Evolutionary conservation across 345 rosid species (phyloP).

Genomic region (Ricinus communis): DNA sequence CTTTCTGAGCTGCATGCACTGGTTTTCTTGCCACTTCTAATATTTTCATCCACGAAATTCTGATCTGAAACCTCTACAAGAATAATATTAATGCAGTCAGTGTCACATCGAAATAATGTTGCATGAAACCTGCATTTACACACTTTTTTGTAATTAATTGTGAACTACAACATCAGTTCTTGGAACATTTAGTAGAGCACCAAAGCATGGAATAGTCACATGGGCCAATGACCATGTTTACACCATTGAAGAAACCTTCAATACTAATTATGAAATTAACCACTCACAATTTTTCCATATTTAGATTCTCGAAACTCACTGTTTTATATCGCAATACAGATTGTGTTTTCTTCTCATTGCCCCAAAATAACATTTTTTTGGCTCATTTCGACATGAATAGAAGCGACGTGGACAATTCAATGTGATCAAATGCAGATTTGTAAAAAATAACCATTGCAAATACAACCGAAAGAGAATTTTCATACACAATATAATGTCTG

Average conservation of each 20-base stretch:
- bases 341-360: too few species aligned
- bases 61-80: constrained; percentile 79
- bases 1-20: constrained; percentile 36
- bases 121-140: background rate
- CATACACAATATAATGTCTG: background rate
- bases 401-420: constrained; percentile 21
- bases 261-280: background rate
- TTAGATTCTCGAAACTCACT: too few species aligned
- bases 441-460: background rate
- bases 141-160: too few species aligned
- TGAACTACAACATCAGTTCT: background rate
- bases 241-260: background rate
- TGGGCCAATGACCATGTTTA: background rate
- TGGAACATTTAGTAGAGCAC: background rate
- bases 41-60: constrained; percentile 70
- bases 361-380: too few species aligned
- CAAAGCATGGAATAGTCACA: background rate
- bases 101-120: background rate
- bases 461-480: background rate
- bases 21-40: constrained; percentile 32
- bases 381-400: constrained; percentile 3
- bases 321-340: too few species aligned
- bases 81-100: constrained; percentile 8
- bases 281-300: background rate
- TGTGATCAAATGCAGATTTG: too few species aligned